A percentile compares a stretch with the other conserved stretches of the same genome.
Evolutionary conservation across 345 rosid species (phyloP).

Genomic region (Alliaria petiolata): DNA sequence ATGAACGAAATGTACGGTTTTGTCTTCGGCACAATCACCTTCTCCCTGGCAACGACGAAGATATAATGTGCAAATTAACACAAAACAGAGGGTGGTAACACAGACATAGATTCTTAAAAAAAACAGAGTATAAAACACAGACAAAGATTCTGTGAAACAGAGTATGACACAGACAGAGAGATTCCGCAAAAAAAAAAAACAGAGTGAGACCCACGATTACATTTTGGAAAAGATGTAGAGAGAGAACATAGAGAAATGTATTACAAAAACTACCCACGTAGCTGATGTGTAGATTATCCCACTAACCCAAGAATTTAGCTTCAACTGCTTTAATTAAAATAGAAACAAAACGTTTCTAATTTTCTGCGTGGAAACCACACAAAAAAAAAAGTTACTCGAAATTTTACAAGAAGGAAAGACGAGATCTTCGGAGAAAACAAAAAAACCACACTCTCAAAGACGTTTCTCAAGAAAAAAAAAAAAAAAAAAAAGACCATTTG

Average conservation of each 20-base stretch:
- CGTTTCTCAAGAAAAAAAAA: neutral
- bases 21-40: conserved; percentile 54
- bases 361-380: neutral
- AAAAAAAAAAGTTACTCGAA: neutral
- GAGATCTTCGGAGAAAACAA: neutral
- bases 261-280: conserved; percentile 38
- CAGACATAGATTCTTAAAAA: neutral
- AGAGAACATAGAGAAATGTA: neutral
- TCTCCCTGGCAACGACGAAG: conserved; percentile 53
- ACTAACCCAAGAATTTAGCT: conserved; percentile 38
- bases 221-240: neutral
- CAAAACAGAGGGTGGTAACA: neutral
- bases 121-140: conserved; percentile 7
- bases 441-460: neutral
- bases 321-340: conserved; percentile 18
- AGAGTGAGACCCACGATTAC: neutral
- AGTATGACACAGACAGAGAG: neutral
- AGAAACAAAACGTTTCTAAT: neutral
- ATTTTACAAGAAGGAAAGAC: neutral
- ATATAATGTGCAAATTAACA: neutral
- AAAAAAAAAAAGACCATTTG: neutral
- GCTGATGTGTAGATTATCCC: conserved; percentile 31
- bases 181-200: neutral
- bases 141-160: neutral
- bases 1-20: conserved; percentile 79